A percentile compares a stretch with the other conserved stretches of the same genome.
Evolutionary conservation across 2,329 filamentous ascomycete species (phyloP).

Genomic region (Pestalotiopsis sp.): DNA sequence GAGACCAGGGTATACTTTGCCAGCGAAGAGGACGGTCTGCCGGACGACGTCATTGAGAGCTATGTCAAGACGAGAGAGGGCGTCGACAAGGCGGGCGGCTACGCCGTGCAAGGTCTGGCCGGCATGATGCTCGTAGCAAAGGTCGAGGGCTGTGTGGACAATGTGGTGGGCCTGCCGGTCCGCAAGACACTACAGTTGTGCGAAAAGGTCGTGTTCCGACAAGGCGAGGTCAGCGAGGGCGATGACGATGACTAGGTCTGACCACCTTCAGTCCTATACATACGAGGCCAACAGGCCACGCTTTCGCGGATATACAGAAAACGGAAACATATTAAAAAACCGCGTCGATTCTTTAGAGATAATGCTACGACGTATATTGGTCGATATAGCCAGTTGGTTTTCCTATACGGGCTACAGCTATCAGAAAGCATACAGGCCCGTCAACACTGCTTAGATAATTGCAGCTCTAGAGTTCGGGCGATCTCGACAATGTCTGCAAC

Average conservation of each 20-base stretch:
- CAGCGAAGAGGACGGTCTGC: constrained; percentile 52
- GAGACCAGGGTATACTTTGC: constrained; percentile 93
- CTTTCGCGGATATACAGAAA: too few relatives aligned
- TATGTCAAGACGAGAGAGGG: constrained; percentile 87
- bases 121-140: constrained; percentile 84
- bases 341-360: too few relatives aligned
- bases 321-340: too few relatives aligned
- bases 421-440: too few relatives aligned
- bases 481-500: too few relatives aligned
- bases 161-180: constrained; percentile 88
- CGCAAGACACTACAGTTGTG: constrained; percentile 77
- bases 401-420: too few relatives aligned
- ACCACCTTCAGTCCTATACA: not conserved
- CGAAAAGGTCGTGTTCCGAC: constrained; percentile 81
- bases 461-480: too few relatives aligned
- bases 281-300: not conserved
- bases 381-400: too few relatives aligned
- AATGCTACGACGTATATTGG: too few relatives aligned
- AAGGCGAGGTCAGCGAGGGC: constrained; percentile 62
- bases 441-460: too few relatives aligned
- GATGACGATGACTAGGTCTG: constrained; percentile 44
- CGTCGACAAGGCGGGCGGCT: constrained; percentile 93
- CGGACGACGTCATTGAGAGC: constrained; percentile 78
- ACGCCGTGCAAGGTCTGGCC: constrained; percentile 88
- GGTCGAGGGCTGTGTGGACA: constrained; percentile 89